Evolutionary conservation across 768 basidiomycete genomes (phyloP), one percentile per base, ranked within the genome.

Genomic region (Trametes punicea): DNA sequence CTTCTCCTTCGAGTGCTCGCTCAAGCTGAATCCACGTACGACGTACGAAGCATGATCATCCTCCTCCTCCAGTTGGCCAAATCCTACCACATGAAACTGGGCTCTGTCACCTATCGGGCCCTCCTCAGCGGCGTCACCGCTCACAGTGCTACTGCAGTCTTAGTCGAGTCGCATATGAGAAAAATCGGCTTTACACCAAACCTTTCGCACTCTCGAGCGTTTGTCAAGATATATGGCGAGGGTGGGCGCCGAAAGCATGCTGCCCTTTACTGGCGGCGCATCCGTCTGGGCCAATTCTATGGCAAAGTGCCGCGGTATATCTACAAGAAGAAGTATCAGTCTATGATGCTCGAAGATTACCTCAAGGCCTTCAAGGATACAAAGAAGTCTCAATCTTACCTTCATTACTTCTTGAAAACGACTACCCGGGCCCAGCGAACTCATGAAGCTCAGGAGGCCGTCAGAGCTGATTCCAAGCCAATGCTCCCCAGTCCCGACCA

Each of bases 1-100:
- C 40, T 58, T 16, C 31, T 58, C 40, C 51, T 58, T 11, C 51
- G 51, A 18, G 25, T 53, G 13, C 57, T 58, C 46, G 46, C 39
- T 1, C 57, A 53, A 15, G 51, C 40, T 31, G 10, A 40, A 2
- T 39, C 51, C 5, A 7, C 21, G 1, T 5, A 6, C 11, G 57
- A 48, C 7, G 1, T 58, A 4, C 46, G 48, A 13, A 9, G 16
- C 21, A 36, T 44, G 15, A 27, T 53, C 6, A 11, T 18, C 11
- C 10, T 41, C 23, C 31, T 58, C 23, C 46, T 58, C 27, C 30
- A 42, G 16, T 9, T 49, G 23, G 57, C 57, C 6, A 41, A 47
- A 2, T 31, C 18, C 40, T 20, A 33, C 25, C 6, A 33, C 1
- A 11, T 53, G 16, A 33, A 31, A n/a, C 40, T 58, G 5, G 39